These are phyloP conservation scores for Trifolium dubium DNA, from an alignment of 306 rosid genomes.

Conservation along the genomic window DNA sequence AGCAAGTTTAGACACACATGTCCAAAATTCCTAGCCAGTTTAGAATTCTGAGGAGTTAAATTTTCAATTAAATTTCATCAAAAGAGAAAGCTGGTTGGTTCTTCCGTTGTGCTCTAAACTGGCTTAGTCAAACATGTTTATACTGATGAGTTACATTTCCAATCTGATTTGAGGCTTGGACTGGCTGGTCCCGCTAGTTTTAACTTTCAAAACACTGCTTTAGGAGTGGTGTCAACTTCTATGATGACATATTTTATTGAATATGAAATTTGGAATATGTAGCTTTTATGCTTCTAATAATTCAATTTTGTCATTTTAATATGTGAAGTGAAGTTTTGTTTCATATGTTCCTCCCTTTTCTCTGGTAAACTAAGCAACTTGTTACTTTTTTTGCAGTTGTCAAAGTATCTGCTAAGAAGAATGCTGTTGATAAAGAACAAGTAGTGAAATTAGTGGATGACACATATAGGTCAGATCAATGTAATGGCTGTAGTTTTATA, in stretches of 20 bases:
- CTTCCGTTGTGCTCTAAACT: neutral
- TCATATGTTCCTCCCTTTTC: constrained; percentile 14
- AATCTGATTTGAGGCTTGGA: constrained; percentile 2
- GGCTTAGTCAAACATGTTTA: neutral
- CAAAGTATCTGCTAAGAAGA: constrained; percentile 76
- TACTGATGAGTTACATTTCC: neutral
- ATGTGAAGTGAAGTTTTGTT: constrained; percentile 36
- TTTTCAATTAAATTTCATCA: neutral
- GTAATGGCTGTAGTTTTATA: neutral
- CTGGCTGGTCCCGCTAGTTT: constrained; percentile 5
- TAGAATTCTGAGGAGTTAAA: too few species aligned
- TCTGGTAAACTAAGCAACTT: constrained; percentile 21
- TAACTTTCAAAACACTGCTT: constrained; percentile 27
- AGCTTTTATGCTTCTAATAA: neutral
- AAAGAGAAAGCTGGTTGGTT: neutral
- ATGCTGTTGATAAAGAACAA: constrained; percentile 76
- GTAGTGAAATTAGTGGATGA: constrained; percentile 95
- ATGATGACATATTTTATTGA: constrained; percentile 6
- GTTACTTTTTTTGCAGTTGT: constrained; percentile 56
- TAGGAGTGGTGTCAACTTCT: constrained; percentile 25
- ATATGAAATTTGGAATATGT: constrained; percentile 29
- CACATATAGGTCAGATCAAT: constrained; percentile 74
- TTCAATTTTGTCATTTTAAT: constrained; percentile 27
- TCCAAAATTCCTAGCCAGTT: too few species aligned
- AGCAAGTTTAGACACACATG: too few species aligned